A percentile compares a stretch with the other conserved stretches of the same genome.
Evolutionary conservation across 1,284 basidiomycete species (phyloP).

Genomic region (Ganoderma multipileum): DNA sequence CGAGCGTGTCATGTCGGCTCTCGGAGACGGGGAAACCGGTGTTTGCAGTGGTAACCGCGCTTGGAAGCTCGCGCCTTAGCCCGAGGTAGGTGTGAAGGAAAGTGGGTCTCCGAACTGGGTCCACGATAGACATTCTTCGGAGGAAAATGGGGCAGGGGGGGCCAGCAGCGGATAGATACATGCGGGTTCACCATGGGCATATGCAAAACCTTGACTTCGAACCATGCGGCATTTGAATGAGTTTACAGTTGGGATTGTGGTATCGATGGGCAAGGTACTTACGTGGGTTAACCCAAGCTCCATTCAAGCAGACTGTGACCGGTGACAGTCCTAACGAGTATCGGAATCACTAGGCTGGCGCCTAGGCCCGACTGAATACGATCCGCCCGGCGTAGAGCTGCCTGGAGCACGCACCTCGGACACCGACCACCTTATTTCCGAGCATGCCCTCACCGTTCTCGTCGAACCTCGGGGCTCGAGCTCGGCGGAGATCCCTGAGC

Average conservation of each 20-base stretch:
- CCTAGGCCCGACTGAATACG: conserved; percentile 1
- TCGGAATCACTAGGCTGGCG: background rate
- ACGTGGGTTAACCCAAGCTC: background rate
- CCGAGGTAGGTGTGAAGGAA: background rate
- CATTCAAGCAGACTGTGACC: background rate
- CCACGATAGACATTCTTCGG: background rate
- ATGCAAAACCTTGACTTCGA: background rate
- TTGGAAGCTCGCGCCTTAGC: background rate
- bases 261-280: background rate
- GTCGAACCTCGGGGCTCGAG: background rate
- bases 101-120: background rate
- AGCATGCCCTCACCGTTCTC: background rate
- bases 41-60: background rate
- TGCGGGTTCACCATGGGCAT: background rate
- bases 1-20: background rate
- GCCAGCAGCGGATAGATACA: background rate
- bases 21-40: conserved; percentile 1
- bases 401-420: background rate
- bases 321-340: background rate
- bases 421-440: background rate
- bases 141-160: background rate
- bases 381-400: background rate
- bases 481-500: conserved; percentile 3
- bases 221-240: background rate
- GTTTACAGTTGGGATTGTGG: background rate